A percentile compares a stretch with the other conserved stretches of the same genome.
phyloP scores from a whole-genome alignment of 805 yeast species.

The Sporopachydermia lactativora region DNA sequence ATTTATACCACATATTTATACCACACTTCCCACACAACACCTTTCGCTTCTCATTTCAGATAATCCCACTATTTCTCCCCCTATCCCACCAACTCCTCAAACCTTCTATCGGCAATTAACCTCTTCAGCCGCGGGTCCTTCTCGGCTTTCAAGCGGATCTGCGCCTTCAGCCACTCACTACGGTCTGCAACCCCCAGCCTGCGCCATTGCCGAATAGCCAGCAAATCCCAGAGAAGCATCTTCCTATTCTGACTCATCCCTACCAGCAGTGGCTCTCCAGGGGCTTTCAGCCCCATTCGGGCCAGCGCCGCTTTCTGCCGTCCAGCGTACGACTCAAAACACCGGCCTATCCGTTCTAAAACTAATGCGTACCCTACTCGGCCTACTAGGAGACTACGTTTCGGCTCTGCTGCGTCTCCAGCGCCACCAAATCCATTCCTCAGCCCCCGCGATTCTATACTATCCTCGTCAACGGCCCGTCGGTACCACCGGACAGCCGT shows the following conservation, averaged over 20 bases:
- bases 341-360: not conserved
- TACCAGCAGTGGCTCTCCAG: not conserved
- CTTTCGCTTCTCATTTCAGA: no score
- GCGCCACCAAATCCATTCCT: not conserved
- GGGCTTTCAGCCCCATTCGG: not conserved
- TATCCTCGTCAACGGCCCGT: not conserved
- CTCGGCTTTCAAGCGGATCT: not conserved
- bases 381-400: not conserved
- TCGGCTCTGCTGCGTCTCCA: not conserved
- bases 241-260: constrained; percentile 1
- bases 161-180: not conserved
- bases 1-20: no score
- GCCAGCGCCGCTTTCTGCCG: not conserved
- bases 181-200: not conserved
- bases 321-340: not conserved
- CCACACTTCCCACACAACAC: no score
- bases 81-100: constrained; percentile 1
- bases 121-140: not conserved
- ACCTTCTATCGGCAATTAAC: not conserved
- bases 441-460: not conserved
- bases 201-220: not conserved
- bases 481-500: not conserved
- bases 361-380: not conserved
- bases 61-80: not conserved
- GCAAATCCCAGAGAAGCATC: not conserved